Conservation (phyloP, 768 basidiomycete species). For the Suillus weaverae region DNA sequence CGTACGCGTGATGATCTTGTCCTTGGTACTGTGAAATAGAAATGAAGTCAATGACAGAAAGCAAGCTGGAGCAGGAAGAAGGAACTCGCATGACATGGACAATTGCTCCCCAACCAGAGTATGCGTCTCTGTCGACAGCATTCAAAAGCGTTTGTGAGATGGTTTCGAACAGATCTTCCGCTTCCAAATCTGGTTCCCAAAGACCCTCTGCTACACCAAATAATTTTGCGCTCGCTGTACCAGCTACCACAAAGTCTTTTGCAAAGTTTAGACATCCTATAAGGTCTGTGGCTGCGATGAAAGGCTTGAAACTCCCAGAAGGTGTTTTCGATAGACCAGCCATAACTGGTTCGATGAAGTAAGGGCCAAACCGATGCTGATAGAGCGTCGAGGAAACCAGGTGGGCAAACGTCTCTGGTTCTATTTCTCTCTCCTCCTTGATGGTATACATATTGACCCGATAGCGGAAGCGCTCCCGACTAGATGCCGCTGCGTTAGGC, state of each 20-base stretch:
- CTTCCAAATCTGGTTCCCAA: slow-evolving; percentile 96
- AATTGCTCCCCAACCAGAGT: slow-evolving; percentile 94
- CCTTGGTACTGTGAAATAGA: slow-evolving; percentile 55
- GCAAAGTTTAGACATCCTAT: slow-evolving; percentile 93
- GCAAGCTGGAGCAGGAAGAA: slow-evolving; percentile 2
- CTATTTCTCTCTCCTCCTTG: slow-evolving; percentile 97
- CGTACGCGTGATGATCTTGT: slow-evolving; percentile 77
- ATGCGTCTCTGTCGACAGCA: slow-evolving; percentile 94
- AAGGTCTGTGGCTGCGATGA: slow-evolving; percentile 93
- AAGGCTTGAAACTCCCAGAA: slow-evolving; percentile 77
- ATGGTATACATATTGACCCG: slow-evolving; percentile 99
- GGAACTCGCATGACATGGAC: slow-evolving; percentile 90
- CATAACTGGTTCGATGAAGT: slow-evolving; percentile 95
- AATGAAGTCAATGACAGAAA: slow-evolving; percentile 13
- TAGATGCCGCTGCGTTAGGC: slow-evolving; percentile 30
- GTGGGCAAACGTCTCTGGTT: slow-evolving; percentile 94
- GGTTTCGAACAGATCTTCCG: slow-evolving; percentile 98
- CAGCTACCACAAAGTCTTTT: slow-evolving; percentile 96
- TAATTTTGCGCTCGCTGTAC: slow-evolving; percentile 88
- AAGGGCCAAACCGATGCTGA: slow-evolving; percentile 94
- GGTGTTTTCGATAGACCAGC: slow-evolving; percentile 82
- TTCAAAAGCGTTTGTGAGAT: slow-evolving; percentile 95
- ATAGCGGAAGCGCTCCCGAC: slow-evolving; percentile 88
- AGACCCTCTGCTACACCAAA: slow-evolving; percentile 97
- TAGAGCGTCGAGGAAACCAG: slow-evolving; percentile 95